Evolutionary conservation across 192 early-diverging fungal species (phyloP).

Genomic region (Backusella australiensis): DNA sequence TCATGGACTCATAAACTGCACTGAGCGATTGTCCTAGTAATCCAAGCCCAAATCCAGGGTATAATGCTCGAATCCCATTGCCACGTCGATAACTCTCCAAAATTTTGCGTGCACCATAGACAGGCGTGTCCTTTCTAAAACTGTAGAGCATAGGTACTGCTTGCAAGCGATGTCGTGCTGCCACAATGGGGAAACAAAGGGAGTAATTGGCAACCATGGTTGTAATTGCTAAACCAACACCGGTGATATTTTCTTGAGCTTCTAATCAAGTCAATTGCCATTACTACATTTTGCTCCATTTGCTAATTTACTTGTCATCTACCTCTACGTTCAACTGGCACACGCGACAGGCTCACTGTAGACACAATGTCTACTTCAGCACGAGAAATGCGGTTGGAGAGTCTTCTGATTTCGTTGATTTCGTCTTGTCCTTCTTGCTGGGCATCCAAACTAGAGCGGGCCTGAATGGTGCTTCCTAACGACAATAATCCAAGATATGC

Average conservation of each 20-base stretch:
- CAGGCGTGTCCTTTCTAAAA: constrained; percentile 19
- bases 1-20: constrained; percentile 20
- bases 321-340: constrained; percentile 10
- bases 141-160: constrained; percentile 13
- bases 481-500: constrained; percentile 12
- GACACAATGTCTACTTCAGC: constrained; percentile 1
- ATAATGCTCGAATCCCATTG: constrained; percentile 23
- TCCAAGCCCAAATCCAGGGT: constrained; percentile 36
- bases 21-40: constrained; percentile 28
- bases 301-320: background rate
- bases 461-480: background rate
- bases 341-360: background rate
- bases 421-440: constrained; percentile 7
- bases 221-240: constrained; percentile 25
- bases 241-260: constrained; percentile 23
- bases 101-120: background rate
- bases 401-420: background rate
- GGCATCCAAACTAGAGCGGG: background rate
- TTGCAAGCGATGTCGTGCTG: constrained; percentile 30
- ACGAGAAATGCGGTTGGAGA: background rate
- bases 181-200: constrained; percentile 34
- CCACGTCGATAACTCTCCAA: background rate
- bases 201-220: constrained; percentile 37
- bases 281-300: background rate
- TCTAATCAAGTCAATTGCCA: background rate